phyloP scores from a whole-genome alignment of 257 asterid species.

The Fraxinus anomala region DNA sequence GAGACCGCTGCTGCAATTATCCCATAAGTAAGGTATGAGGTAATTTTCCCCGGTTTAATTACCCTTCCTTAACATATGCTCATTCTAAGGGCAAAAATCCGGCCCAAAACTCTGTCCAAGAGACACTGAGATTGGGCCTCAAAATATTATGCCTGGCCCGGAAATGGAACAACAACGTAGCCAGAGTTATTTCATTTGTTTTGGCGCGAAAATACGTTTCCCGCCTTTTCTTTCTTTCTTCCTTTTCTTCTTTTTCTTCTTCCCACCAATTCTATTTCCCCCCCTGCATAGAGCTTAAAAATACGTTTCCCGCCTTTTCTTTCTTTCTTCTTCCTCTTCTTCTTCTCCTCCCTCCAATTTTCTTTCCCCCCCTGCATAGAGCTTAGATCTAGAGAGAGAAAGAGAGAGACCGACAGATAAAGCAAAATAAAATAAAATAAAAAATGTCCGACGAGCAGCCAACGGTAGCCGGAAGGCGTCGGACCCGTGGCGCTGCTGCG shows the following conservation, averaged over 20 bases:
- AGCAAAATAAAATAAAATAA: conserved; percentile 3
- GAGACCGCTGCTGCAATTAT: too few relatives aligned
- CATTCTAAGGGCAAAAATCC: too few relatives aligned
- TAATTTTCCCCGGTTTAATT: too few relatives aligned
- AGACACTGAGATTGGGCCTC: too few relatives aligned
- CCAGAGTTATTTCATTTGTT: neutral
- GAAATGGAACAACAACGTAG: too few relatives aligned
- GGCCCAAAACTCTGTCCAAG: too few relatives aligned
- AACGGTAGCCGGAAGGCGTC: conserved; percentile 51
- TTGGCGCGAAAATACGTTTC: neutral
- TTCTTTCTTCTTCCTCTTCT: too few relatives aligned
- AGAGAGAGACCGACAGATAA: neutral
- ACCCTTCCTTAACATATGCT: too few relatives aligned
- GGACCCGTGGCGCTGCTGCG: conserved; percentile 55
- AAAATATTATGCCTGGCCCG: too few relatives aligned
- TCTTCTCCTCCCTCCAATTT: too few relatives aligned
- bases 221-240: neutral
- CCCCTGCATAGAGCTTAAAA: neutral
- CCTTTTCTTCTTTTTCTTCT: too few relatives aligned
- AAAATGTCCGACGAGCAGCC: conserved; percentile 76
- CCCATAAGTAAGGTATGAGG: too few relatives aligned
- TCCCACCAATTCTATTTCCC: neutral
- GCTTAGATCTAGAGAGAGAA: neutral
- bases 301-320: neutral
- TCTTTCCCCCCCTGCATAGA: neutral